Base-by-base conservation (phyloP, 2,329 filamentous ascomycete species). In the Trichophyton equinum region DNA sequence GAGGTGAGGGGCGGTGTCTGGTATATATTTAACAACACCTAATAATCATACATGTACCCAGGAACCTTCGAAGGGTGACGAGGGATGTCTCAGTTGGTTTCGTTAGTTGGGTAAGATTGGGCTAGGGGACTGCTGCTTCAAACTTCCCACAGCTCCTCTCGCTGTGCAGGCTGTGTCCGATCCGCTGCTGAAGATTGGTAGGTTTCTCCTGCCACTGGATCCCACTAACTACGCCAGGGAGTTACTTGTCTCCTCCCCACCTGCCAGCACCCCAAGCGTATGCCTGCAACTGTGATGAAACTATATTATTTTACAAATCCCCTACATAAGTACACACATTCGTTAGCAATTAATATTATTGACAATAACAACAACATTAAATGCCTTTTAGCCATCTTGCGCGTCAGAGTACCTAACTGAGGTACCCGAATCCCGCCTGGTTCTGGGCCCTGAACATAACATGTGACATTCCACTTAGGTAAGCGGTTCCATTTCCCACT, bases 1-100 rank as follows among this genome's bases (percentile, higher is more conserved):
- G 40, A 18, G 40, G 22, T 33, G 30, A 58, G 57, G 36, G 47
- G 51, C 42, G 38, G 62, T 51, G 56, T 62, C 46, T 61, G 18
- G 22, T 51, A 51, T 51, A 22, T 51, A 22, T 51, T 13, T 13
- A 7, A 30, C 6, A 30, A 30, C 27, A 5, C 27, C 27, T 30
- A 30, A 30, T 1, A 30, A 27, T 22, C 9, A n/a, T 49, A 13
- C 33, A 38, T 38, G 33, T 38, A 38, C 33, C 33, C 9, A 38
- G 33, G 33, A 13, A 38, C 33, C 33, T 38, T 4, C 33, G 2
- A 9, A 38, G 3, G 33, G 33, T 38, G 33, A 38, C 9, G 9
- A 38, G 33, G 33, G 22, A 51, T 51, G 46, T 51, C 40, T 25
- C 46, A 51, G 46, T 9, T 4, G 3, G 46, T n/a, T 30, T 44